Percentiles rank a stretch among this genome's conserved stretches.
Evolutionary conservation across 768 basidiomycete genomes (phyloP).

Genomic region (Naganishia vaughanmartiniae): DNA sequence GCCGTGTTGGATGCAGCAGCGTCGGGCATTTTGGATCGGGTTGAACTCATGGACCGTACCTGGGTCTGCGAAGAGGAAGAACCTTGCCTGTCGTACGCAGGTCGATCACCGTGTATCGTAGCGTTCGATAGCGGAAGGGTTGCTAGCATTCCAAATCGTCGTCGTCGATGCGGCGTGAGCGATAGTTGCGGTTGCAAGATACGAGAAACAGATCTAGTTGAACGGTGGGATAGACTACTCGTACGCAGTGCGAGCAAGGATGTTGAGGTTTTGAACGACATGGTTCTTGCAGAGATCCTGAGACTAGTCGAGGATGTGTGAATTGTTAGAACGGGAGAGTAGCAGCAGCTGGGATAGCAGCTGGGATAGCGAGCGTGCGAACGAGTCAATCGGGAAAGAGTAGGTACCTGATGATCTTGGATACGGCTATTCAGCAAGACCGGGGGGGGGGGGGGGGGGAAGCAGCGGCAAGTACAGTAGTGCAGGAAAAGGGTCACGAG

Average conservation of each 20-base stretch:
- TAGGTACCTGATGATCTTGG: background rate
- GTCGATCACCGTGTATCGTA: background rate
- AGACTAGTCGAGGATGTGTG: background rate
- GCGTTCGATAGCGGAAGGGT: background rate
- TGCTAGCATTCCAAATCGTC: background rate
- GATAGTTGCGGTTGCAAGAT: background rate
- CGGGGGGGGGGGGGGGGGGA: background rate
- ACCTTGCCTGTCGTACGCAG: background rate
- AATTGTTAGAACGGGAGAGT: background rate
- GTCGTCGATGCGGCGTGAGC: background rate
- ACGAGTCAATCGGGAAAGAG: background rate
- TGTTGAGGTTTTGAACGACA: constrained; percentile 7
- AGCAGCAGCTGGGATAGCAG: background rate
- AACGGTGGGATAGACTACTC: background rate
- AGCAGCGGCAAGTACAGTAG: background rate
- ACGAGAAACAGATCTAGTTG: background rate
- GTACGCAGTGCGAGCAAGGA: constrained; percentile 6
- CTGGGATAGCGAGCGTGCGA: background rate
- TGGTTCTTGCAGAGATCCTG: background rate
- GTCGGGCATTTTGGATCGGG: constrained; percentile 20
- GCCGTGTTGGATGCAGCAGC: constrained; percentile 10
- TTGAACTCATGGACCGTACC: constrained; percentile 16
- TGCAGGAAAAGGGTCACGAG: background rate
- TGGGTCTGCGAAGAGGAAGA: constrained; percentile 16
- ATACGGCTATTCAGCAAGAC: constrained; percentile 2